Base-by-base conservation (phyloP, 352 stramenopile species). In the Phytophthora pini region DNA sequence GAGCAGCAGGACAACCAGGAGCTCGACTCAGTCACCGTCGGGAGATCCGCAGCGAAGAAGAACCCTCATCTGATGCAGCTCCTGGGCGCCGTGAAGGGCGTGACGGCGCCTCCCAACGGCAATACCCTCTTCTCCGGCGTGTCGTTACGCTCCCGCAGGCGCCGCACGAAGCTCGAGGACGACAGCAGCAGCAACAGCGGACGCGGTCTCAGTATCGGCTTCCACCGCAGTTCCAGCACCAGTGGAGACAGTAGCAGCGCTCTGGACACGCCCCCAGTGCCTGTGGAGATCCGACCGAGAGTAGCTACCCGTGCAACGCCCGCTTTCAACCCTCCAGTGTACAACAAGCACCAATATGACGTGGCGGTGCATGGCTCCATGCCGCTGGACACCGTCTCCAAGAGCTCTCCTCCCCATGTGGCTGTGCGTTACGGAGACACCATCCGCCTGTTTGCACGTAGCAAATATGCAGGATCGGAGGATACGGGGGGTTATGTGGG, bases 341-440 rank as follows among this genome's bases (percentile, higher is more conserved):
- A 61, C 20, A 50, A 47, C 1, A 26, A 44, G 3, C 51, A 45
- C 36, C 53, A 50, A 43, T 65, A 71, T 20, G 70, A 79, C 45
- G 58, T 69, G 40, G 62, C 61, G 0, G 38, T 74, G 27, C 48
- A 34, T 5, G 68, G 63, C 20, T 70, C 65, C 53, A 66, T 67
- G 63, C 68, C 68, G 13, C 34, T 78, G n/a, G 74, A 77, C 24
- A 77, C 70, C 0, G 60, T 82, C 1, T 74, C 62, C 48, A 79
- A 79, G 76, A 77, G 72, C 46, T 74, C 82, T 12, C 76, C 84
- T 27, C 84, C 84, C 5, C 80, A 86, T 53, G 78, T 93, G 15
- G 84, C 82, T 8, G 72, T 93, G 24, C 78, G 82, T 10, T 93
- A 90, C 56, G 84, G 84, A 26, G 82, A 93, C 62, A 80, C 61